Evolutionary conservation across 2,329 filamentous ascomycete species (phyloP).

Genomic region (Neocatenulostroma microsporum): DNA sequence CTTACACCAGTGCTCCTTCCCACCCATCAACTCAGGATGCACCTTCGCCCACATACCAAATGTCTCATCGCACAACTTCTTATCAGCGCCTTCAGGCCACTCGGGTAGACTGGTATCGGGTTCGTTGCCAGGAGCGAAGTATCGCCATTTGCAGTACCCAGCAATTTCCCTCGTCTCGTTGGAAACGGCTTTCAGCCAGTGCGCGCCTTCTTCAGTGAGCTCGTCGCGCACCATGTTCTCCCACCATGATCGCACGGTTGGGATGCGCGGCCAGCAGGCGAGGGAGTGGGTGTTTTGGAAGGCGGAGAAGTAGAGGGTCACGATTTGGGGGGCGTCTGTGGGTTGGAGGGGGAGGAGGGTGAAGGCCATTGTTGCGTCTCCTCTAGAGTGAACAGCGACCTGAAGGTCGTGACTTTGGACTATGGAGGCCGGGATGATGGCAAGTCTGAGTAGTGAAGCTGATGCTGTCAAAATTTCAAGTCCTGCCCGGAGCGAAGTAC

Average conservation of each 20-base stretch:
- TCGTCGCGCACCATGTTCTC: constrained; percentile 19
- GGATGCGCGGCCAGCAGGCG: constrained; percentile 24
- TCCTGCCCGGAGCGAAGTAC: too few species aligned
- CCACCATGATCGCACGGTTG: constrained; percentile 21
- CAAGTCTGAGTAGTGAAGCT: too few species aligned
- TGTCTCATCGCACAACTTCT: constrained; percentile 18
- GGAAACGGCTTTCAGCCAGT: constrained; percentile 22
- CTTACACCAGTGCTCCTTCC: constrained; percentile 23
- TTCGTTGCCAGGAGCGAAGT: constrained; percentile 14
- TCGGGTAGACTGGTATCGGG: constrained; percentile 15
- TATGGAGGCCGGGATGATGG: too few species aligned
- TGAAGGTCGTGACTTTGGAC: too few species aligned
- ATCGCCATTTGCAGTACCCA: constrained; percentile 21
- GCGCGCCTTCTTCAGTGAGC: constrained; percentile 15
- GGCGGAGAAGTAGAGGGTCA: constrained; percentile 22
- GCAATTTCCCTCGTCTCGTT: constrained; percentile 12
- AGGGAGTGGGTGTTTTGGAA: constrained; percentile 25
- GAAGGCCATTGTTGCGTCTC: too few species aligned
- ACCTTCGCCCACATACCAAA: constrained; percentile 22
- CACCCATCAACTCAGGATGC: constrained; percentile 20
- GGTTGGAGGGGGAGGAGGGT: constrained; percentile 13
- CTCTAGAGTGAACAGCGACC: too few species aligned
- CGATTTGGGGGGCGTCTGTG: constrained; percentile 15
- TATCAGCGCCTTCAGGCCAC: constrained; percentile 22
- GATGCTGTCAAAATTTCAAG: too few species aligned